Evolutionary conservation across 495 filamentous ascomycete genomes (phyloP).

Genomic region (Podospora bellae-mahoneyi): DNA sequence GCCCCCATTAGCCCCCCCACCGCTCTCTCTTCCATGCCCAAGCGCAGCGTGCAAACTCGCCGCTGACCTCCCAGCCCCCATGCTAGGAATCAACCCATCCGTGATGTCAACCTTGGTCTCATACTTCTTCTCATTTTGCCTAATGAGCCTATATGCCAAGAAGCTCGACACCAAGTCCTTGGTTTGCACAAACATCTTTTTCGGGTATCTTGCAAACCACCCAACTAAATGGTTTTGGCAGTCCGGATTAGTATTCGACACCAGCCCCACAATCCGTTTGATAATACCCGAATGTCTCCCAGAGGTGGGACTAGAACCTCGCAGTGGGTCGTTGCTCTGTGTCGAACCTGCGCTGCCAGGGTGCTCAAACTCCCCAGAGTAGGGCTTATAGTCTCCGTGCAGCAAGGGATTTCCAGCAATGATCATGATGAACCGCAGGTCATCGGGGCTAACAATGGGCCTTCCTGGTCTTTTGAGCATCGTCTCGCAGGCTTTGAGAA

Average conservation of each 20-base stretch:
- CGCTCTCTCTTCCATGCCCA: conserved; percentile 40
- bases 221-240: conserved; percentile 81
- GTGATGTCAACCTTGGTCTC: conserved; percentile 55
- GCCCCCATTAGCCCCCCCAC: too few species aligned
- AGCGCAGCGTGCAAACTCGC: conserved; percentile 74
- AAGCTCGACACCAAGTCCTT: conserved; percentile 79
- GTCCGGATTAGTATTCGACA: conserved; percentile 70
- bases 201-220: conserved; percentile 76
- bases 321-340: conserved; percentile 9
- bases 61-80: conserved; percentile 57
- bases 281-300: conserved; percentile 76
- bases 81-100: conserved; percentile 66
- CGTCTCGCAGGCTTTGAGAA: conserved; percentile 80
- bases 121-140: conserved; percentile 67
- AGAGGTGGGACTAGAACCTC: conserved; percentile 34
- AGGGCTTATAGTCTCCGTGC: conserved; percentile 44
- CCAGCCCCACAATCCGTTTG: conserved; percentile 77
- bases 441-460: conserved; percentile 62
- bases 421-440: conserved; percentile 79
- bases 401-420: conserved; percentile 79
- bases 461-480: conserved; percentile 82
- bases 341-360: conserved; percentile 17
- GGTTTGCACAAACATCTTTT: conserved; percentile 61
- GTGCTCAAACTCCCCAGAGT: conserved; percentile 32
- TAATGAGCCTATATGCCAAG: conserved; percentile 73